A percentile compares a stretch with the other conserved stretches of the same genome.
Conservation (phyloP, 73 alveolate species). For the Paramecium tetraurelia region DNA sequence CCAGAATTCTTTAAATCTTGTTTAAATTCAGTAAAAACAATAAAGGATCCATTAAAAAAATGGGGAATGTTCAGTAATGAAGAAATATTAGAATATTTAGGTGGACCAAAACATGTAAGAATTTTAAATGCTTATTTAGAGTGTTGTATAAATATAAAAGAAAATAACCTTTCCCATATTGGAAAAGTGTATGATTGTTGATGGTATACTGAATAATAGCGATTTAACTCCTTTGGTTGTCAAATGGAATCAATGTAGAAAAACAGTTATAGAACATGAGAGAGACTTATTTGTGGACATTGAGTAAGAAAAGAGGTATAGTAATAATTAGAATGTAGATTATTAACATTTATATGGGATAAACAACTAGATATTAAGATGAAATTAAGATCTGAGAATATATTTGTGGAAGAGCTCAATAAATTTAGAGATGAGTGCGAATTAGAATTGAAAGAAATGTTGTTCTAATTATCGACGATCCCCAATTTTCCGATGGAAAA, state of each 20-base stretch:
- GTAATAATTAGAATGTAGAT: neutral
- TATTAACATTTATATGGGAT: conserved; percentile 19
- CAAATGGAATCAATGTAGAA: neutral
- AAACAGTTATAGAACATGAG: conserved; percentile 37
- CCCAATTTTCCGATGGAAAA: conserved; percentile 48
- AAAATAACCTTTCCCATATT: conserved; percentile 11
- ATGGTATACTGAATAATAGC: neutral
- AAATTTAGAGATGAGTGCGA: conserved; percentile 37
- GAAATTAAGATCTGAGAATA: conserved; percentile 11
- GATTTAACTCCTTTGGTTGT: conserved; percentile 19
- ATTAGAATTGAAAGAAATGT: neutral
- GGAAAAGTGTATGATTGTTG: neutral
- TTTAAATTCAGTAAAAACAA: neutral
- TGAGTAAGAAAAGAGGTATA: conserved; percentile 7
- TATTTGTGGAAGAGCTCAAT: conserved; percentile 42
- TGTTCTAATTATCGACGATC: neutral
- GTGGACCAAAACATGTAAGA: conserved; percentile 25
- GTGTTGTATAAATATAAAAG: conserved; percentile 23
- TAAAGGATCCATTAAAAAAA: conserved; percentile 17
- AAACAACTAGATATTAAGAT: neutral
- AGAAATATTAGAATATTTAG: conserved; percentile 15
- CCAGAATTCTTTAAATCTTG: neutral
- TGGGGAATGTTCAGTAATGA: conserved; percentile 34
- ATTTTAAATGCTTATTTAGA: neutral
- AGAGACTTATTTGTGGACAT: conserved; percentile 8